phyloP scores from a whole-genome alignment of 1,284 basidiomycete genomes.

The Cutaneotrichosporon daszewskae region DNA sequence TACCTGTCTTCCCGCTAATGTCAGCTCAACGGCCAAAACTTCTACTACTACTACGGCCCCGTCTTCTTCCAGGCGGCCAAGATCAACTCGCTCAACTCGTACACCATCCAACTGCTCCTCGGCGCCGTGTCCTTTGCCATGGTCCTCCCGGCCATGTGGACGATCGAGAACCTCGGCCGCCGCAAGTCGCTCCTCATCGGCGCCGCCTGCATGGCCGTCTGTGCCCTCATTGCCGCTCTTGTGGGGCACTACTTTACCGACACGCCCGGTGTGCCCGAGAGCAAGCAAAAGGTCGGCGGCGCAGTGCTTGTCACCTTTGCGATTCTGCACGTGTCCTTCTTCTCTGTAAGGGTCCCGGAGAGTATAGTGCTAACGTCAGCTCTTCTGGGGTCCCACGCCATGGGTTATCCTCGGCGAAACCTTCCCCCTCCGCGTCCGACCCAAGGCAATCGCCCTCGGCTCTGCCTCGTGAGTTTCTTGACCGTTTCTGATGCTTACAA shows the following conservation, averaged over 20 bases:
- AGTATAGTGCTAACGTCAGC: no score
- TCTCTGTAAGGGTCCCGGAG: no score
- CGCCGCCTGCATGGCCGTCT: conserved; percentile 56
- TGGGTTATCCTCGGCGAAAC: conserved; percentile 61
- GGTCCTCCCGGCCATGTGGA: conserved; percentile 39
- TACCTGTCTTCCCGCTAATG: no score
- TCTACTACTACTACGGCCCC: conserved; percentile 52
- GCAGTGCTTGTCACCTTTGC: conserved; percentile 63
- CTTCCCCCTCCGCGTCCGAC: conserved; percentile 66
- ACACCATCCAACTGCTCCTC: conserved; percentile 38
- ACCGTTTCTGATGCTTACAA: no score
- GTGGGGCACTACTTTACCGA: conserved; percentile 61
- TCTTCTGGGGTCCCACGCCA: conserved; percentile 62
- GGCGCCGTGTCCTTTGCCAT: conserved; percentile 30
- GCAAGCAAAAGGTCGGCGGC: conserved; percentile 53
- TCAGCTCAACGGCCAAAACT: no score
- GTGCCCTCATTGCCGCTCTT: conserved; percentile 53
- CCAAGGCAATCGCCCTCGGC: conserved; percentile 68
- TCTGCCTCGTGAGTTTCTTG: conserved; percentile 40
- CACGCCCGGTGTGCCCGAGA: conserved; percentile 48
- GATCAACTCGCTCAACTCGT: conserved; percentile 58
- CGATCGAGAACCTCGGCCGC: conserved; percentile 39
- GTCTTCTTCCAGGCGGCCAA: conserved; percentile 74
- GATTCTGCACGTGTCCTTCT: conserved; percentile 67
- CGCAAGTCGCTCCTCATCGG: conserved; percentile 47